Conservation (phyloP, 805 yeast genomes). For the Metschnikowia sp. region DNA sequence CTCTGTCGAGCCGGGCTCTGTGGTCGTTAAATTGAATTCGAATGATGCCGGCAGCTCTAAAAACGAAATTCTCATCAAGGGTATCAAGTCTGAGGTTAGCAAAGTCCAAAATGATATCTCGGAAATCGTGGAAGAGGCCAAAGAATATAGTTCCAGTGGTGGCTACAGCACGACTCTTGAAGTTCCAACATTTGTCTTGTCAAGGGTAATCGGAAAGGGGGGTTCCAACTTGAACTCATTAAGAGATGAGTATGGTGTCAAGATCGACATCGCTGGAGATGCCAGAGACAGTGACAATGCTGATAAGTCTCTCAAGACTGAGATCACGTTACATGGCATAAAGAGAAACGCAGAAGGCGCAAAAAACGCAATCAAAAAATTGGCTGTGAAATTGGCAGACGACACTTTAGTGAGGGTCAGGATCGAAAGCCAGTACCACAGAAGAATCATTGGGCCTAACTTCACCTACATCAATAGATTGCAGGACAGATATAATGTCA, state of each 20-base stretch:
- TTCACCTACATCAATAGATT: constrained; percentile 81
- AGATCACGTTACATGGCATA: constrained; percentile 61
- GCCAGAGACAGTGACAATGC: constrained; percentile 32
- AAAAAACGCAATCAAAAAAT: constrained; percentile 50
- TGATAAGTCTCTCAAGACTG: constrained; percentile 31
- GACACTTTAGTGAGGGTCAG: constrained; percentile 61
- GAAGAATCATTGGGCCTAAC: constrained; percentile 76
- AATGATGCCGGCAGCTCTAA: constrained; percentile 35
- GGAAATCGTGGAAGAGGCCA: constrained; percentile 52
- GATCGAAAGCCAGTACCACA: constrained; percentile 76
- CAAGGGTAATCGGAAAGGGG: constrained; percentile 85
- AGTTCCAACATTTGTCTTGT: constrained; percentile 64
- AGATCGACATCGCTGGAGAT: constrained; percentile 64
- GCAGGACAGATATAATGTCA: constrained; percentile 82
- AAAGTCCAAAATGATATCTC: constrained; percentile 51
- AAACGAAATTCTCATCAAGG: constrained; percentile 63
- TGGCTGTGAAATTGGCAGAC: constrained; percentile 78
- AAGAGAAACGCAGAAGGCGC: constrained; percentile 77
- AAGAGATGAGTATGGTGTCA: constrained; percentile 70
- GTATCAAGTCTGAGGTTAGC: constrained; percentile 61
- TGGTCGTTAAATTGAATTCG: constrained; percentile 46
- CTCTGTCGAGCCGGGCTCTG: constrained; percentile 37
- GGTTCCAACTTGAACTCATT: constrained; percentile 71
- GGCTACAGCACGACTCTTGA: constrained; percentile 45
- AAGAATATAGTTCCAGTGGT: constrained; percentile 41